Evolutionary conservation across 768 basidiomycete genomes (phyloP).

Genomic region (Suillus discolor): DNA sequence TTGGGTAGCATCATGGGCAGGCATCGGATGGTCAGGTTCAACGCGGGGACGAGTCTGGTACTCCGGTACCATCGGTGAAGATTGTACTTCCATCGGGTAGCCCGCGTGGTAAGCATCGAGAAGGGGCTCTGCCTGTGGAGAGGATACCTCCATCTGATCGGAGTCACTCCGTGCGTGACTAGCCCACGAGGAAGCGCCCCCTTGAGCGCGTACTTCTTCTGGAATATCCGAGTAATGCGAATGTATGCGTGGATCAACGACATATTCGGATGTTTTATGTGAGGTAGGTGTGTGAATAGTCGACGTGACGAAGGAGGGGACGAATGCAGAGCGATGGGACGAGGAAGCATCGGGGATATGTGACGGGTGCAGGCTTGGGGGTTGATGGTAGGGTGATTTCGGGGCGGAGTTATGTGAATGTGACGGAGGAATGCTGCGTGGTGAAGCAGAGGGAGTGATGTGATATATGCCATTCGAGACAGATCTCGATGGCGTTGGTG

Average conservation of each 20-base stretch:
- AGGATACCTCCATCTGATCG: constrained; percentile 60
- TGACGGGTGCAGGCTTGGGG: constrained; percentile 39
- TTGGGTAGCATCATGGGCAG: constrained; percentile 41
- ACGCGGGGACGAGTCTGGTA: constrained; percentile 46
- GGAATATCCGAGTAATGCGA: constrained; percentile 33
- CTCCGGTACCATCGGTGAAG: constrained; percentile 56
- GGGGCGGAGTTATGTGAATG: constrained; percentile 50
- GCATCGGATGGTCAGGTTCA: constrained; percentile 38
- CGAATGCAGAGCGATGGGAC: constrained; percentile 57
- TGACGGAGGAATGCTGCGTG: constrained; percentile 48
- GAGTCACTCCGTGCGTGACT: constrained; percentile 33
- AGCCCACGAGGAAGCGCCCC: constrained; percentile 24
- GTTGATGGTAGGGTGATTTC: constrained; percentile 40
- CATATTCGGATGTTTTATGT: constrained; percentile 37
- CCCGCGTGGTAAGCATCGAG: constrained; percentile 42
- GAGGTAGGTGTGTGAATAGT: constrained; percentile 32
- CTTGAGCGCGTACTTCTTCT: constrained; percentile 32
- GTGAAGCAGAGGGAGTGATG: constrained; percentile 42
- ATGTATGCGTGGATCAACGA: constrained; percentile 34
- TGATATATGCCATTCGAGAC: constrained; percentile 37
- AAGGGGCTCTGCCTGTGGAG: constrained; percentile 46
- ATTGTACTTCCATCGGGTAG: constrained; percentile 51
- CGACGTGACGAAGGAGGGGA: constrained; percentile 40
- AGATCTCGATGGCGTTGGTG: constrained; percentile 39
- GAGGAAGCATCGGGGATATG: constrained; percentile 50